These are phyloP conservation scores for Prunus mira DNA, from an alignment of 306 rosid species.

Conservation along the genomic window DNA sequence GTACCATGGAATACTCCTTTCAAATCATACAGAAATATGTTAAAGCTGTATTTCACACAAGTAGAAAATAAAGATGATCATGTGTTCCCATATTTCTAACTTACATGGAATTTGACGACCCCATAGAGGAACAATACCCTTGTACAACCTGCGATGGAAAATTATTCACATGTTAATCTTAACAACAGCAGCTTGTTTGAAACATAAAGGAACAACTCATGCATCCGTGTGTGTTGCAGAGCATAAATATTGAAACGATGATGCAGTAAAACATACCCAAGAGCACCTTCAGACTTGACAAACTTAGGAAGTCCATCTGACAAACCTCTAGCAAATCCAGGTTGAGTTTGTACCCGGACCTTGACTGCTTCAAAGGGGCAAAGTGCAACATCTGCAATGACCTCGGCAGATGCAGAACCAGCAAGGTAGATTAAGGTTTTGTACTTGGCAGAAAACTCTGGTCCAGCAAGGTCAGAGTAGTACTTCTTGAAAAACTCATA, in stretches of 20 bases:
- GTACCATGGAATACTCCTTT: background rate
- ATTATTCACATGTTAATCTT: conserved; percentile 19
- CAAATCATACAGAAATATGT: background rate
- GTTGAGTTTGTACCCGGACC: conserved; percentile 96
- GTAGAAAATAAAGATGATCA: background rate
- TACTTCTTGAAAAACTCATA: conserved; percentile 95
- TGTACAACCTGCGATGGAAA: conserved; percentile 70
- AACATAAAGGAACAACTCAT: background rate
- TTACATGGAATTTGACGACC: conserved; percentile 99
- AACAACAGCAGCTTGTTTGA: background rate
- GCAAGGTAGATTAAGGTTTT: conserved; percentile 98
- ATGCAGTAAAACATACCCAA: conserved; percentile 55
- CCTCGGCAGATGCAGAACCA: conserved; percentile 97
- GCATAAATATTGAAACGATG: background rate
- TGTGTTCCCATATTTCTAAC: conserved; percentile 20
- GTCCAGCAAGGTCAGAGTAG: conserved; percentile 94
- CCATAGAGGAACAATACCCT: conserved; percentile 97
- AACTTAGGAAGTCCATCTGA: conserved; percentile 91
- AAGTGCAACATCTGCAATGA: conserved; percentile 89
- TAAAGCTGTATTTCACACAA: background rate
- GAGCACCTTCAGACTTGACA: conserved; percentile 76
- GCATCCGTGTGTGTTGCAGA: background rate
- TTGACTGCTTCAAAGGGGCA: conserved; percentile 98
- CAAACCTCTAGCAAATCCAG: conserved; percentile 91
- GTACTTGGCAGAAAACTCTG: conserved; percentile 90